Conservation (phyloP, 169 alveolate genomes). For the Cryptosporidium andersoni region DNA sequence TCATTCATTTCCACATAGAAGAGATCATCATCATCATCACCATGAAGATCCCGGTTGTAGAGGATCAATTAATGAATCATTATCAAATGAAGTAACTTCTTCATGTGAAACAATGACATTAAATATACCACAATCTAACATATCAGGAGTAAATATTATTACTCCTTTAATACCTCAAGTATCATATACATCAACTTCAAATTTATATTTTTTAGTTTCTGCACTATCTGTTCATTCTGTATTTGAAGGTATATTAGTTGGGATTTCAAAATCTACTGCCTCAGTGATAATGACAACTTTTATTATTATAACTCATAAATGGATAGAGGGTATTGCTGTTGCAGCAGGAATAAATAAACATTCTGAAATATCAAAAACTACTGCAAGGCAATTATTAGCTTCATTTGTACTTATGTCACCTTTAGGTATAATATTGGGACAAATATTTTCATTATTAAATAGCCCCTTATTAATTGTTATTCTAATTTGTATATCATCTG, state of each 20-base stretch:
- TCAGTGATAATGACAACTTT: slow-evolving; percentile 43
- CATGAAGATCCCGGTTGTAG: slow-evolving; percentile 70
- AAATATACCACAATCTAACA: not conserved
- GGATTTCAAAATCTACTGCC: slow-evolving; percentile 25
- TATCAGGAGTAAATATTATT: not conserved
- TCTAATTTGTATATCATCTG: slow-evolving; percentile 50
- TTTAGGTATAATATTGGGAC: slow-evolving; percentile 54
- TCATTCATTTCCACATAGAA: slow-evolving; percentile 62
- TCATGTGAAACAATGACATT: slow-evolving; percentile 26
- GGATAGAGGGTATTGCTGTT: slow-evolving; percentile 71
- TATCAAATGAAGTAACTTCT: slow-evolving; percentile 2
- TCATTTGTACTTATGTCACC: slow-evolving; percentile 67
- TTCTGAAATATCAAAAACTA: slow-evolving; percentile 37
- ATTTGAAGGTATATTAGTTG: slow-evolving; percentile 67
- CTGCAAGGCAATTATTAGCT: slow-evolving; percentile 13
- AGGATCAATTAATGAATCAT: slow-evolving; percentile 4
- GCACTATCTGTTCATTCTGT: slow-evolving; percentile 61
- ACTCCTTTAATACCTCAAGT: slow-evolving; percentile 7
- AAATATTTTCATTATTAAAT: slow-evolving; percentile 32
- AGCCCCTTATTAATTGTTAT: slow-evolving; percentile 40
- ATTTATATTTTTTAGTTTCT: slow-evolving; percentile 56
- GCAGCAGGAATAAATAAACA: slow-evolving; percentile 65
- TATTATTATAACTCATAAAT: slow-evolving; percentile 57
- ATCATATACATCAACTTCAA: not conserved
- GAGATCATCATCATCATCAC: slow-evolving; percentile 71